Conservation (phyloP, 106 monocot species). For the Platanthera guangdongensis region DNA sequence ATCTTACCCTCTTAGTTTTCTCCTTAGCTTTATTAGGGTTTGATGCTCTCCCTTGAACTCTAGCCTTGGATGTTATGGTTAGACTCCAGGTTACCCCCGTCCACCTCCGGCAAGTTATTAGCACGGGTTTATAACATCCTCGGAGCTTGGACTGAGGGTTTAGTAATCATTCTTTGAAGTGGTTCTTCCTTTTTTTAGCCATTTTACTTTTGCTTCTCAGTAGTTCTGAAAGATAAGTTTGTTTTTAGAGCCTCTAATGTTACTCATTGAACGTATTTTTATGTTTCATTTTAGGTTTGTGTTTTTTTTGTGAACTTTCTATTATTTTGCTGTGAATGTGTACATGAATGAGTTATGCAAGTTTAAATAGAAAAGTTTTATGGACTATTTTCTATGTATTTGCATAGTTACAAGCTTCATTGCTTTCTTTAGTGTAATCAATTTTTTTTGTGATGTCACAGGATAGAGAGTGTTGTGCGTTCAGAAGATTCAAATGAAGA, state of each 20-base stretch:
- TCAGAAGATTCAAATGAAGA: slow-evolving; percentile 50
- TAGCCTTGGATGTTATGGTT: no score
- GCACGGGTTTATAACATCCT: background rate
- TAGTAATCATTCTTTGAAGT: background rate
- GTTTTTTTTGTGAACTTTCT: background rate
- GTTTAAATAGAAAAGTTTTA: background rate
- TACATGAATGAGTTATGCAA: background rate
- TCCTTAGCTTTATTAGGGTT: no score
- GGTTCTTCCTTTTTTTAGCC: background rate
- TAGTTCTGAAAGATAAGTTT: background rate
- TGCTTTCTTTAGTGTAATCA: background rate
- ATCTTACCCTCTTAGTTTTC: no score
- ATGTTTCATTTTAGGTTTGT: background rate
- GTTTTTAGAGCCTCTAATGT: background rate
- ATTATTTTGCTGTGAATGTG: background rate
- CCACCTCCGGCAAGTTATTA: no score
- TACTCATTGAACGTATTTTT: background rate
- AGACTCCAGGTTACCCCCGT: no score
- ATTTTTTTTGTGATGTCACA: slow-evolving; percentile 10
- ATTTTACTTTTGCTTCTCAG: background rate
- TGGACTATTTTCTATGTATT: background rate
- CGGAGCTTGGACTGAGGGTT: background rate
- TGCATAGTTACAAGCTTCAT: background rate
- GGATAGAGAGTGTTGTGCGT: slow-evolving; percentile 72
- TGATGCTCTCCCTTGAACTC: no score